Evolutionary conservation across 495 filamentous ascomycete genomes (phyloP).

Genomic region (Aspergillus avenaceus): DNA sequence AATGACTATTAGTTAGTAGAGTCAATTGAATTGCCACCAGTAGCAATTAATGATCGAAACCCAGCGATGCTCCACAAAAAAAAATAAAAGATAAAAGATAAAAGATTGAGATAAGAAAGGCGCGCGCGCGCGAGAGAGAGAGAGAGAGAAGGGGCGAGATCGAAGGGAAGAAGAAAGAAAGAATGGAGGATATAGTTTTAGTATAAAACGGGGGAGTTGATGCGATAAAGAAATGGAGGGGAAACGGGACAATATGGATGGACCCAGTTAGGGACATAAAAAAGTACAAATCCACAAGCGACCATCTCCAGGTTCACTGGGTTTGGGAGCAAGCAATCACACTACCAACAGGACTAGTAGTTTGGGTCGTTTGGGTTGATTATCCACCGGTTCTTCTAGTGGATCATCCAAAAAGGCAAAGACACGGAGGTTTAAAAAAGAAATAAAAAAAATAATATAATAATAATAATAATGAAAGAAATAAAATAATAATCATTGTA

Average conservation of each 20-base stretch:
- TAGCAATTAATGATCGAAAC: slow-evolving; percentile 16
- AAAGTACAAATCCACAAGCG: background rate
- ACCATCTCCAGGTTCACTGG: background rate
- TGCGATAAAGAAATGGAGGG: slow-evolving; percentile 7
- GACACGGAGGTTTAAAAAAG: background rate
- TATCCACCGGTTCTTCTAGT: slow-evolving; percentile 4
- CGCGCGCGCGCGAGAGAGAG: slow-evolving; percentile 22
- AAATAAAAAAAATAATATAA: background rate
- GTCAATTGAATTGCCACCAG: slow-evolving; percentile 28
- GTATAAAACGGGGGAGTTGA: slow-evolving; percentile 8
- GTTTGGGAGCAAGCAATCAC: background rate
- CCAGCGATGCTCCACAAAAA: slow-evolving; percentile 9
- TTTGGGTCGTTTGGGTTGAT: background rate
- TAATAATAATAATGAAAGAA: no score
- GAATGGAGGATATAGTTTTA: slow-evolving; percentile 17
- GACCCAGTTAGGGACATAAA: background rate
- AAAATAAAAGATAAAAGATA: slow-evolving; percentile 1
- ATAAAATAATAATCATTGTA: no score
- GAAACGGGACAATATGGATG: background rate
- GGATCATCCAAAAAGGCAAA: background rate
- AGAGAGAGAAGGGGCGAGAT: slow-evolving; percentile 14
- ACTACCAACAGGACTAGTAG: background rate
- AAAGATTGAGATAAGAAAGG: slow-evolving; percentile 13
- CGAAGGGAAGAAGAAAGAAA: slow-evolving; percentile 14
- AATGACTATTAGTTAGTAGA: slow-evolving; percentile 7